Conservation (phyloP, 225 moss, liverwort and hornwort genomes). For the Sphagnum contortum region DNA sequence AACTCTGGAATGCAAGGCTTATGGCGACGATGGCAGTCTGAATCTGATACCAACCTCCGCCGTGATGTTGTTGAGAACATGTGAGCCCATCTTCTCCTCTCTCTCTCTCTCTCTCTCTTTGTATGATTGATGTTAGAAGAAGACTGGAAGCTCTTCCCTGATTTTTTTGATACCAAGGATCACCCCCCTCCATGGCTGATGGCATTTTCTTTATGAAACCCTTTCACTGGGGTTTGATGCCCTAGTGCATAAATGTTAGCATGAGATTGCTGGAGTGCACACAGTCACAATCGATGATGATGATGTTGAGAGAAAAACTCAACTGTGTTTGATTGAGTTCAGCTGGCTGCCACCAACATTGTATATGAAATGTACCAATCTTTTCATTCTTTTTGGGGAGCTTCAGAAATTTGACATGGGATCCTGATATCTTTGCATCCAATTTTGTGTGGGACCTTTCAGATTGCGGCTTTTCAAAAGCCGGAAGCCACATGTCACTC, state of each 20-base stretch:
- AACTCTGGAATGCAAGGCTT: constrained; percentile 13
- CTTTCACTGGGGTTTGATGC: too few relatives aligned
- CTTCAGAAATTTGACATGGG: not conserved
- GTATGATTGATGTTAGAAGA: not conserved
- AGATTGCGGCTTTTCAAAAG: constrained; percentile 85
- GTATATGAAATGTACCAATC: not conserved
- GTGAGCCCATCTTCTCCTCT: constrained; percentile 37
- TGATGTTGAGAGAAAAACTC: too few relatives aligned
- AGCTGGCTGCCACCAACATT: not conserved
- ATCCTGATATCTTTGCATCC: not conserved
- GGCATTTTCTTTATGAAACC: too few relatives aligned
- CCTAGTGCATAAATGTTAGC: too few relatives aligned
- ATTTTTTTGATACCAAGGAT: too few relatives aligned
- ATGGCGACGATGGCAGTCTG: constrained; percentile 53
- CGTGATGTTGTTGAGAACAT: constrained; percentile 66
- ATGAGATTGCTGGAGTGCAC: too few relatives aligned
- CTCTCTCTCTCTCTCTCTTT: constrained; percentile 38
- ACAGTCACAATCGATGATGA: too few relatives aligned
- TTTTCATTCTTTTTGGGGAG: too few relatives aligned
- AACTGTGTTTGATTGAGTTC: too few relatives aligned
- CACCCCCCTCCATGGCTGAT: too few relatives aligned
- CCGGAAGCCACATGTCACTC: constrained; percentile 56
- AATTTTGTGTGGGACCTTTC: constrained; percentile 8
- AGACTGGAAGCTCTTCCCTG: not conserved
- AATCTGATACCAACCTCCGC: constrained; percentile 63